These are phyloP conservation scores for Xenoacremonium recifei DNA, from an alignment of 2,329 filamentous ascomycete genomes.

Conservation along the genomic window DNA sequence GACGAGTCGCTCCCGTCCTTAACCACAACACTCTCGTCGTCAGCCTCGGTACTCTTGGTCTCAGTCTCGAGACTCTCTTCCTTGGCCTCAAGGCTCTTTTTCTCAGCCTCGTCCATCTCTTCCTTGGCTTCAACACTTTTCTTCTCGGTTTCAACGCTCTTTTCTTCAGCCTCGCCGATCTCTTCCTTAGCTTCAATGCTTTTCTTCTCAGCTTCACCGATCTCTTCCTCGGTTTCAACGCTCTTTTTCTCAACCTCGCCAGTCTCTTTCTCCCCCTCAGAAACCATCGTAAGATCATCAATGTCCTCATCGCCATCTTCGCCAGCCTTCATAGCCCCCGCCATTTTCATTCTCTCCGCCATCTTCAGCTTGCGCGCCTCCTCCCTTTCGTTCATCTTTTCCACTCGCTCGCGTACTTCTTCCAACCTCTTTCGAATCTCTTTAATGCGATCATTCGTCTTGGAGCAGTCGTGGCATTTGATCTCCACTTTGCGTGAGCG, in stretches of 20 bases:
- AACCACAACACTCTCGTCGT: too few relatives aligned
- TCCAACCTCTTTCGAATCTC: constrained; percentile 15
- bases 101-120: background rate
- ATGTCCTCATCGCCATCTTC: too few relatives aligned
- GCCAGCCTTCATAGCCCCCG: too few relatives aligned
- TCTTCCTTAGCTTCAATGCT: too few relatives aligned
- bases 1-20: too few relatives aligned
- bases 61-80: background rate
- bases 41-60: background rate
- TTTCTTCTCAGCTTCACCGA: too few relatives aligned
- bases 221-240: too few relatives aligned
- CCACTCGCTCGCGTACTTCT: constrained; percentile 8
- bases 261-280: too few relatives aligned
- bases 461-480: constrained; percentile 24
- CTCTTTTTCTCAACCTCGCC: too few relatives aligned
- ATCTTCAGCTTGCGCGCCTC: background rate
- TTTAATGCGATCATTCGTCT: constrained; percentile 15
- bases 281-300: too few relatives aligned
- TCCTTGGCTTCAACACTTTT: background rate
- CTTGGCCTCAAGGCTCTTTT: background rate
- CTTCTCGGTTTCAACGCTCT: background rate
- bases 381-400: too few relatives aligned
- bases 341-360: background rate
- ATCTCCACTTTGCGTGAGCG: constrained; percentile 17
- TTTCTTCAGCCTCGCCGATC: background rate